These are phyloP conservation scores for Cladosporium halotolerans DNA, from an alignment of 2,329 filamentous ascomycete species.

Conservation along the genomic window DNA sequence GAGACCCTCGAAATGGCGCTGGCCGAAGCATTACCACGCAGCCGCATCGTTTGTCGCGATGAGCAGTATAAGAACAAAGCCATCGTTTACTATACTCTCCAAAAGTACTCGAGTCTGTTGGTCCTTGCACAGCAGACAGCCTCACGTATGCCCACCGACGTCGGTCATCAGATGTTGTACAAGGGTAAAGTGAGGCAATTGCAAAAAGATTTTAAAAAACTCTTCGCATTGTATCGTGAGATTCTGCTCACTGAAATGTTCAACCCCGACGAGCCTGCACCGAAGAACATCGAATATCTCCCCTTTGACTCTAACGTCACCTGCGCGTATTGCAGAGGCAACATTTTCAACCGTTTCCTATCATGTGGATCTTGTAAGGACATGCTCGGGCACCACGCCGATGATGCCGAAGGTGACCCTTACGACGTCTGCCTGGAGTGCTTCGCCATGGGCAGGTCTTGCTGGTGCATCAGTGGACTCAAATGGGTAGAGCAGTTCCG, in stretches of 20 bases:
- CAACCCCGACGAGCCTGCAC: slow-evolving; percentile 48
- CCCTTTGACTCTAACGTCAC: slow-evolving; percentile 87
- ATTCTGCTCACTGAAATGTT: slow-evolving; percentile 86
- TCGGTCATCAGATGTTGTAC: slow-evolving; percentile 25
- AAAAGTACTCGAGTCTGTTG: slow-evolving; percentile 63
- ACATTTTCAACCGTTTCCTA: slow-evolving; percentile 95
- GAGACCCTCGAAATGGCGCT: slow-evolving; percentile 85
- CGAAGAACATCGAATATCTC: slow-evolving; percentile 66
- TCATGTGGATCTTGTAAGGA: slow-evolving; percentile 82
- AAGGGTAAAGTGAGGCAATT: slow-evolving; percentile 59
- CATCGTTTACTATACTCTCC: slow-evolving; percentile 80
- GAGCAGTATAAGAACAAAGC: slow-evolving; percentile 99
- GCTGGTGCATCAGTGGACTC: slow-evolving; percentile 76
- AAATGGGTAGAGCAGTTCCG: slow-evolving; percentile 90
- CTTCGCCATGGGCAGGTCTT: slow-evolving; percentile 94
- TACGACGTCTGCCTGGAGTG: slow-evolving; percentile 99
- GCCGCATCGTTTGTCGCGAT: slow-evolving; percentile 86
- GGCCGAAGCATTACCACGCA: slow-evolving; percentile 79
- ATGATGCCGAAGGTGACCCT: slow-evolving; percentile 62
- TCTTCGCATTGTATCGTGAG: slow-evolving; percentile 72
- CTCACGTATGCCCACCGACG: slow-evolving; percentile 31
- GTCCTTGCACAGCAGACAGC: slow-evolving; percentile 51
- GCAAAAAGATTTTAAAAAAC: slow-evolving; percentile 71
- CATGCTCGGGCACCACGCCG: slow-evolving; percentile 52
- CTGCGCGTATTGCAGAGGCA: slow-evolving; percentile 90